phyloP scores from a whole-genome alignment of 495 filamentous ascomycete genomes.

The Neurospora discreta region DNA sequence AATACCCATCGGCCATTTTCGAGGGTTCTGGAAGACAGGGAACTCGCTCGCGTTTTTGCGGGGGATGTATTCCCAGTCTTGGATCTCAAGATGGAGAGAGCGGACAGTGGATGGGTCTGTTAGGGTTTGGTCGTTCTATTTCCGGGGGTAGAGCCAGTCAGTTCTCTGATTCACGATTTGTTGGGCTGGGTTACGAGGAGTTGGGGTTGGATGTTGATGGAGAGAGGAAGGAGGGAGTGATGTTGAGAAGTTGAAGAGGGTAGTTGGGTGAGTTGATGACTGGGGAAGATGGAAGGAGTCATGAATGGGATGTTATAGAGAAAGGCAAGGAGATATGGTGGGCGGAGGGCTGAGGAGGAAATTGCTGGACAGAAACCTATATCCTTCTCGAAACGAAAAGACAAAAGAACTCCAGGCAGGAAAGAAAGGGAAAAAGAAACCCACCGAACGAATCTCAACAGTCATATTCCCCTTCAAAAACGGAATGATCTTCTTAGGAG shows the following conservation, averaged over 20 bases:
- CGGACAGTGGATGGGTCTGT: slow-evolving; percentile 4
- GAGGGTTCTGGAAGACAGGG: slow-evolving; percentile 10
- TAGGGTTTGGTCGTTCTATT: slow-evolving; percentile 8
- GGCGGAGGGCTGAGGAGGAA: neutral
- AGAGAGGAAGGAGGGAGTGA: neutral
- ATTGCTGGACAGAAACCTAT: neutral
- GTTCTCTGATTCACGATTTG: neutral
- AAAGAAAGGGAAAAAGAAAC: neutral
- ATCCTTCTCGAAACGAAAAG: too few relatives aligned
- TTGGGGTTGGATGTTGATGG: neutral
- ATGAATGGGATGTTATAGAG: neutral
- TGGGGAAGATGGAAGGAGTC: neutral
- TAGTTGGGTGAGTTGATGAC: too few relatives aligned
- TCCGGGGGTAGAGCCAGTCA: neutral
- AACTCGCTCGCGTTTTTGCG: slow-evolving; percentile 3
- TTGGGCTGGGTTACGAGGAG: neutral
- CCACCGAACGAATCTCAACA: slow-evolving; percentile 10
- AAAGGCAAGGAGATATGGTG: neutral
- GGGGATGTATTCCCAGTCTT: slow-evolving; percentile 8
- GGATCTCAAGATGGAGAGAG: slow-evolving; percentile 15
- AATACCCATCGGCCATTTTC: slow-evolving; percentile 10
- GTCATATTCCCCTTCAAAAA: slow-evolving; percentile 11
- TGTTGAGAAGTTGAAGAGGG: too few relatives aligned
- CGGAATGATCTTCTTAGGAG: neutral
- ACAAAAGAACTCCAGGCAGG: neutral